Evolutionary conservation across 1,284 basidiomycete genomes (phyloP).

Genomic region (Hemileia vastatrix): DNA sequence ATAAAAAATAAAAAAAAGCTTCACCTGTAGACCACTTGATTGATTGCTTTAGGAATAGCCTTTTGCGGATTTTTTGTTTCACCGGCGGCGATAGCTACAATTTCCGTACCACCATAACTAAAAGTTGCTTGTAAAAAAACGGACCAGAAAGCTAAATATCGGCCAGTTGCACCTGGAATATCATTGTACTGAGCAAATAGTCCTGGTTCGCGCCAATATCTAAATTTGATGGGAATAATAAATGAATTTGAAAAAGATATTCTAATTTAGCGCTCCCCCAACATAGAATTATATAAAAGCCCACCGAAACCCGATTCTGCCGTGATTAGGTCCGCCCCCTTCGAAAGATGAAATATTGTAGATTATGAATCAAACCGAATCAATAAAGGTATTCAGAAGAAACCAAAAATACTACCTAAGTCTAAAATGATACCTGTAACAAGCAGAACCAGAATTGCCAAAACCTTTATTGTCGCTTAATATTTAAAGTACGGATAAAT

Average conservation of each 20-base stretch:
- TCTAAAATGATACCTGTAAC: conserved; percentile 59
- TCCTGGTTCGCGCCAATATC: conserved; percentile 64
- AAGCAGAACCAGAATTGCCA: conserved; percentile 50
- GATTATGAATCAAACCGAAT: conserved; percentile 52
- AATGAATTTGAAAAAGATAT: not conserved
- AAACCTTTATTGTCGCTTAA: conserved; percentile 18
- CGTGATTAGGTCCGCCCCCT: conserved; percentile 57
- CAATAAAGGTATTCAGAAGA: not conserved
- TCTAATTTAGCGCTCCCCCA: no score
- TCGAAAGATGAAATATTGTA: conserved; percentile 60
- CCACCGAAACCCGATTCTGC: conserved; percentile 47
- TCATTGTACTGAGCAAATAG: conserved; percentile 47
- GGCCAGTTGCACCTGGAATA: conserved; percentile 54
- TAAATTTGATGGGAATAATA: conserved; percentile 53
- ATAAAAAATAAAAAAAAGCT: no score
- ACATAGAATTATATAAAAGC: not conserved
- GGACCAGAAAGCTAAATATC: conserved; percentile 44
- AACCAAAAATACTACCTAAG: conserved; percentile 57
- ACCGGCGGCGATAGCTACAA: conserved; percentile 70
- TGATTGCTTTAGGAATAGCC: conserved; percentile 68
- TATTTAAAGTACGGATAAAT: not conserved
- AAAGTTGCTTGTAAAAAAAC: conserved; percentile 40
- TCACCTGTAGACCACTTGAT: conserved; percentile 64
- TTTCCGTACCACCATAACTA: conserved; percentile 60
- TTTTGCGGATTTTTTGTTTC: conserved; percentile 60